These are phyloP conservation scores for Russula abietina DNA, from an alignment of 768 basidiomycete genomes.

Conservation along the genomic window DNA sequence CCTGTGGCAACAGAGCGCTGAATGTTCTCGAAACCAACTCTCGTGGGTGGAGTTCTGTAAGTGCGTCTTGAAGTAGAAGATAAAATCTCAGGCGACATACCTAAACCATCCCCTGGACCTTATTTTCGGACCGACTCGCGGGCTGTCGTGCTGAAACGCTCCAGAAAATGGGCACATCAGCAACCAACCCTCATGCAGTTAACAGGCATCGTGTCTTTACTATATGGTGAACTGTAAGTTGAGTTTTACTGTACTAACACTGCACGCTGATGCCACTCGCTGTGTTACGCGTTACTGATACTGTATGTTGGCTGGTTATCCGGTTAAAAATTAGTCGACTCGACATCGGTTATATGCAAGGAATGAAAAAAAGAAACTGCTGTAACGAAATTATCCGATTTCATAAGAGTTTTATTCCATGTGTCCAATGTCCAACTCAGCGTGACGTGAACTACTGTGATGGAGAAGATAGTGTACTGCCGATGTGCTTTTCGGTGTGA, in stretches of 20 bases:
- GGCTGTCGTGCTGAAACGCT: background rate
- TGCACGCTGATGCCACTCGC: background rate
- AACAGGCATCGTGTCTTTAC: background rate
- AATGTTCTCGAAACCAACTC: background rate
- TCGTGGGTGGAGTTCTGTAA: background rate
- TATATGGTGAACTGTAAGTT: background rate
- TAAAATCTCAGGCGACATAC: background rate
- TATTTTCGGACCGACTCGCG: background rate
- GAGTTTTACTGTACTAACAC: too few species aligned
- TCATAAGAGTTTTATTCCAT: too few species aligned
- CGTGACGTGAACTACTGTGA: background rate
- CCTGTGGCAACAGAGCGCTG: background rate
- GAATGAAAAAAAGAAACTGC: background rate
- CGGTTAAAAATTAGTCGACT: background rate
- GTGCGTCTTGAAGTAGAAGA: background rate
- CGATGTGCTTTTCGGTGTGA: background rate
- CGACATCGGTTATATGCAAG: background rate
- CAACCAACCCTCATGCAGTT: background rate
- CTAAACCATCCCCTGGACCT: background rate
- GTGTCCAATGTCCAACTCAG: background rate
- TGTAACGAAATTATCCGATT: background rate
- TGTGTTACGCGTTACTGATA: background rate
- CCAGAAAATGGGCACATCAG: background rate
- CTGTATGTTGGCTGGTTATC: too few species aligned
- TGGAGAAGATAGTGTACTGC: background rate